A percentile compares a stretch with the other conserved stretches of the same genome.
phyloP scores from a whole-genome alignment of 208 protist species.

The Acanthamoeba castellanii region DNA sequence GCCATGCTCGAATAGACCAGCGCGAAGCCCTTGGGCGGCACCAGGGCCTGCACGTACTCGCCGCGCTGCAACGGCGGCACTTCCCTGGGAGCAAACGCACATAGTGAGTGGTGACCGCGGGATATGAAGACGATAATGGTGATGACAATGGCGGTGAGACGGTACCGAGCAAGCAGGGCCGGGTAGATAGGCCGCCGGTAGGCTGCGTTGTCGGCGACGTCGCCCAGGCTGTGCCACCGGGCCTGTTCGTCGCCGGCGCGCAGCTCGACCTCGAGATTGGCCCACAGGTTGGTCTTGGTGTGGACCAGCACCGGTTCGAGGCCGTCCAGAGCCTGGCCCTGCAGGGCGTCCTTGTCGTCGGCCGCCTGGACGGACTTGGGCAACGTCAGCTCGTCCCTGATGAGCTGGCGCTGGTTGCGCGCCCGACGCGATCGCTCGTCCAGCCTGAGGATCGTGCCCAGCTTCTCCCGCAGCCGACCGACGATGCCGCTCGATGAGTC shows the following conservation, averaged over 20 bases:
- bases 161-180: background rate
- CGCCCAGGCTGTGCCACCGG: background rate
- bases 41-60: background rate
- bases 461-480: background rate
- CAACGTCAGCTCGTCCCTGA: background rate
- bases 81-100: background rate
- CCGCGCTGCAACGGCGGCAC: background rate
- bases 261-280: background rate
- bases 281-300: background rate
- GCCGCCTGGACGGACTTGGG: background rate
- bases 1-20: background rate
- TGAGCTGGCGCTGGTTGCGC: slow-evolving; percentile 11
- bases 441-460: background rate
- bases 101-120: background rate
- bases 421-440: slow-evolving; percentile 5
- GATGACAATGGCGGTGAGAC: background rate
- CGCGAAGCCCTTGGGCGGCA: background rate
- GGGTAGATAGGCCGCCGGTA: background rate
- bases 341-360: background rate
- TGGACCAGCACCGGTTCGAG: background rate
- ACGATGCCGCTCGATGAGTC: background rate
- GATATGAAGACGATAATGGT: background rate
- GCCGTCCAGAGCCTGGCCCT: background rate
- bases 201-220: background rate
- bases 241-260: background rate